Evolutionary conservation across 2,329 filamentous ascomycete genomes (phyloP).

Genomic region (Aspergillus pseudotamarii): DNA sequence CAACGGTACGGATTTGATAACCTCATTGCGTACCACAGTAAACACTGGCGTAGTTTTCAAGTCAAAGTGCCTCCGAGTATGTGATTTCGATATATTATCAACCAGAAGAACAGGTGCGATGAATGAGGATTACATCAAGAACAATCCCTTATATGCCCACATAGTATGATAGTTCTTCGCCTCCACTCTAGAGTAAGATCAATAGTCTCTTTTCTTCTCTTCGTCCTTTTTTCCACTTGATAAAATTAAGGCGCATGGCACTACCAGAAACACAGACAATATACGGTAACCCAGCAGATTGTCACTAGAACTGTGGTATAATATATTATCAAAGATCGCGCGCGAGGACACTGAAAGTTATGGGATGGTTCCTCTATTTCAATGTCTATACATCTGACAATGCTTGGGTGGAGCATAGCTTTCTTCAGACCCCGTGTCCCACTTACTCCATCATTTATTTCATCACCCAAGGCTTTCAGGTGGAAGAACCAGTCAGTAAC

Average conservation of each 20-base stretch:
- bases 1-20: background rate
- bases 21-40: background rate
- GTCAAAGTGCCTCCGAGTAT: too few relatives aligned
- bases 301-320: background rate
- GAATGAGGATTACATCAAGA: too few relatives aligned
- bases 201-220: too few relatives aligned
- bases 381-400: background rate
- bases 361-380: background rate
- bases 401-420: background rate
- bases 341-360: background rate
- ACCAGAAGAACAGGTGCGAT: too few relatives aligned
- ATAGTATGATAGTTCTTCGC: too few relatives aligned
- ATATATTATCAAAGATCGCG: background rate
- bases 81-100: too few relatives aligned
- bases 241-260: background rate
- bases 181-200: too few relatives aligned
- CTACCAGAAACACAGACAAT: background rate
- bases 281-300: background rate
- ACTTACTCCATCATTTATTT: background rate
- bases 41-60: too few relatives aligned
- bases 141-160: too few relatives aligned
- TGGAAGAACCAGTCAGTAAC: background rate
- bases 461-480: background rate
- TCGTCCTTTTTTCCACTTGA: too few relatives aligned
- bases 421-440: background rate